phyloP scores from a whole-genome alignment of 2,329 filamentous ascomycete species.

The Exophiala aquamarina region DNA sequence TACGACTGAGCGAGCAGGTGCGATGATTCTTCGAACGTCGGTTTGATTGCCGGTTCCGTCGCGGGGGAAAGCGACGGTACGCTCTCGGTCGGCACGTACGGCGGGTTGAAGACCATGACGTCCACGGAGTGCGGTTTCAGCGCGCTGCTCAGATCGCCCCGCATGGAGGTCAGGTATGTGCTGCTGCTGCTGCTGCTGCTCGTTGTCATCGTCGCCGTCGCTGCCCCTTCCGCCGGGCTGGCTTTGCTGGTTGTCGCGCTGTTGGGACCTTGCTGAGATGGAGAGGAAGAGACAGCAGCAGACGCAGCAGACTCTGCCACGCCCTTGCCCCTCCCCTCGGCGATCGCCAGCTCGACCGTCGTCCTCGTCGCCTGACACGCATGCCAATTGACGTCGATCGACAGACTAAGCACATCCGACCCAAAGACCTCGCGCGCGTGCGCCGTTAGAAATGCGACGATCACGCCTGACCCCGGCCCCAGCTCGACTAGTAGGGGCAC shows the following conservation, averaged over 20 bases:
- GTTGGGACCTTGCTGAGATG: too few species aligned
- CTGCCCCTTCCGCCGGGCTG: too few species aligned
- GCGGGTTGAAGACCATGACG: constrained; percentile 92
- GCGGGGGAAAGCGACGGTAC: constrained; percentile 65
- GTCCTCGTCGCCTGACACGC: constrained; percentile 74
- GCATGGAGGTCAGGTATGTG: constrained; percentile 64
- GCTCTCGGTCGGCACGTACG: constrained; percentile 85
- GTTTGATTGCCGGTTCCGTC: constrained; percentile 14
- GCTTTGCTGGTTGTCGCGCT: too few species aligned
- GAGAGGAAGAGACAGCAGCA: not conserved
- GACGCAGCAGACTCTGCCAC: too few species aligned
- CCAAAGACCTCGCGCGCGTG: constrained; percentile 73
- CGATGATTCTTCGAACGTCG: constrained; percentile 73
- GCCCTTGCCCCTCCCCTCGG: constrained; percentile 31
- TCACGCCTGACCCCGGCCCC: constrained; percentile 87
- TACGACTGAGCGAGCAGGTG: constrained; percentile 83
- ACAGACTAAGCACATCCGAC: constrained; percentile 66
- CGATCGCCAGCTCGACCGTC: constrained; percentile 61
- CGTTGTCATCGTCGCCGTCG: not conserved
- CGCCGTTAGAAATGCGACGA: constrained; percentile 83
- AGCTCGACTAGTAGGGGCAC: constrained; percentile 76
- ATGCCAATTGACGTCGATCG: constrained; percentile 80
- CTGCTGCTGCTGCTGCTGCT: constrained; percentile 7
- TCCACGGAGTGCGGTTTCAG: constrained; percentile 66
- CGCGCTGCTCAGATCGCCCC: constrained; percentile 67